These are phyloP conservation scores for Vanilla planifolia DNA, from an alignment of 106 monocot genomes.

Conservation along the genomic window DNA sequence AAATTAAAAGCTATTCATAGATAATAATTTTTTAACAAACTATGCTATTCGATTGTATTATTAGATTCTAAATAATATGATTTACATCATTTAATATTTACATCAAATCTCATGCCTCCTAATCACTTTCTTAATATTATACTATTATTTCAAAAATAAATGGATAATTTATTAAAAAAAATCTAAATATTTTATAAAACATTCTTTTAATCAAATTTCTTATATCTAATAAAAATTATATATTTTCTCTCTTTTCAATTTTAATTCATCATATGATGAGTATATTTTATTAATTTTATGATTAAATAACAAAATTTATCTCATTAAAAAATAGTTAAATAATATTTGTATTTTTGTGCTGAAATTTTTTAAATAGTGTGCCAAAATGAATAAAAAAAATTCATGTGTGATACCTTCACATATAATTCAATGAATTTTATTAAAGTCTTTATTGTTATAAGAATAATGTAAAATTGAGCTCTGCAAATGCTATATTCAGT, in stretches of 20 bases:
- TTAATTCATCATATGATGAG: no score
- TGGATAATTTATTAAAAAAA: constrained; percentile 20
- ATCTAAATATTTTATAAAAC: not conserved
- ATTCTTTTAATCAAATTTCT: no score
- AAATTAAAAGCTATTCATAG: not conserved
- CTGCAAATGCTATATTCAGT: not conserved
- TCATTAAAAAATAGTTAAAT: not conserved
- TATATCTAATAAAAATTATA: not conserved
- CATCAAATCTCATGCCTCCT: no score
- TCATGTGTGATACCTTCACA: no score
- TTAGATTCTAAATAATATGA: constrained; percentile 23
- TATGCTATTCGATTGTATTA: no score
- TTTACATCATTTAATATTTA: no score
- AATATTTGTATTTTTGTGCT: not conserved
- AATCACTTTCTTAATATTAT: no score
- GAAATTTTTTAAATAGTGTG: not conserved
- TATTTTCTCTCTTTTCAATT: no score
- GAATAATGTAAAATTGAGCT: not conserved
- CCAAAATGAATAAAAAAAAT: no score
- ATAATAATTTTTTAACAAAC: not conserved
- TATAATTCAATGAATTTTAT: not conserved
- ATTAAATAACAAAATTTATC: not conserved
- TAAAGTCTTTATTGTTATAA: not conserved
- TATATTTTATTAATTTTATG: no score
- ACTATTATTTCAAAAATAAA: constrained; percentile 8